Percentiles rank a stretch among this genome's conserved stretches.
Conservation (phyloP, 352 stramenopile species). For the Stramenopiles sp. region DNA sequence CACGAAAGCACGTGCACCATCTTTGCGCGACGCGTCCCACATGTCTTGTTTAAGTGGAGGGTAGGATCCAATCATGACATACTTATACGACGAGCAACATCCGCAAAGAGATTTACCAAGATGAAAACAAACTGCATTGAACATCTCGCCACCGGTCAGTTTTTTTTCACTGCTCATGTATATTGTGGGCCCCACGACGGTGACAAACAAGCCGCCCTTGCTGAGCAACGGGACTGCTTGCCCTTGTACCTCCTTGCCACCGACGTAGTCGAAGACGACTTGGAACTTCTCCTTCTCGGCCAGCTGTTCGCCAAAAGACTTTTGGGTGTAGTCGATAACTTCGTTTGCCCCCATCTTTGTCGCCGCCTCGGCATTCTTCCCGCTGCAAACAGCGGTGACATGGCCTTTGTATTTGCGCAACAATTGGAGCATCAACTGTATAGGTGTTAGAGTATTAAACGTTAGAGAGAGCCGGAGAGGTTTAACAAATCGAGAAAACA, state of each 20-base stretch:
- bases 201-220: not conserved
- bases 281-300: not conserved
- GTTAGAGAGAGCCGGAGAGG: too few relatives aligned
- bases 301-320: not conserved
- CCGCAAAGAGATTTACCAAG: not conserved
- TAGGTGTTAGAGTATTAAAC: too few relatives aligned
- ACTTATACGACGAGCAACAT: not conserved
- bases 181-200: not conserved
- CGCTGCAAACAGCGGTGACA: not conserved
- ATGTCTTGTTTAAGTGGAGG: constrained; percentile 1
- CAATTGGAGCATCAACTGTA: not conserved
- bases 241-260: not conserved
- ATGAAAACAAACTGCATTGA: not conserved
- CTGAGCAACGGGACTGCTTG: not conserved
- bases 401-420: not conserved
- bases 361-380: not conserved
- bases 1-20: not conserved
- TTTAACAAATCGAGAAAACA: too few relatives aligned
- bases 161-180: not conserved
- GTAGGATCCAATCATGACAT: not conserved
- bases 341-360: not conserved
- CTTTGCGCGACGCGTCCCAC: not conserved
- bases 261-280: not conserved
- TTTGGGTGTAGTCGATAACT: not conserved
- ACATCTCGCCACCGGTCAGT: not conserved